These are phyloP conservation scores for Phytophthora ohioensis DNA, from an alignment of 352 stramenopile species.

Conservation along the genomic window DNA sequence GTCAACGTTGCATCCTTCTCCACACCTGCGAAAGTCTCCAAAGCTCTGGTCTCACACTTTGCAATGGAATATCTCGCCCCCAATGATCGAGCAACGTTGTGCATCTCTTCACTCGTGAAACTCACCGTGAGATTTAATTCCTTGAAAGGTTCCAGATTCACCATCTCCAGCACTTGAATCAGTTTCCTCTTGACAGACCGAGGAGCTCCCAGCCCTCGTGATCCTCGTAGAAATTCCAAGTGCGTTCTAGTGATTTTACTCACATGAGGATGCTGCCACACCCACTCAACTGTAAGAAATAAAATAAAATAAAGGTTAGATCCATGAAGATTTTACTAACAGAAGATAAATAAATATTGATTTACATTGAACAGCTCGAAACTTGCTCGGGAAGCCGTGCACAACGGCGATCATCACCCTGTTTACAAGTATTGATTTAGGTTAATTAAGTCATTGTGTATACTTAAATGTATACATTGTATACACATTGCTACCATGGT, in stretches of 20 bases:
- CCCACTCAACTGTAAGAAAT: conserved; percentile 64
- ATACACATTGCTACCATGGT: conserved; percentile 53
- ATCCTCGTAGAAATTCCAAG: conserved; percentile 43
- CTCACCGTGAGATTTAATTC: conserved; percentile 57
- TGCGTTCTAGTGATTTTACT: conserved; percentile 62
- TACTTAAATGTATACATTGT: not conserved
- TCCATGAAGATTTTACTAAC: not conserved
- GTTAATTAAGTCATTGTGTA: not conserved
- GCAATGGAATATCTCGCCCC: conserved; percentile 42
- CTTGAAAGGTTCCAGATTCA: conserved; percentile 64
- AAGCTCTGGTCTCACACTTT: conserved; percentile 44
- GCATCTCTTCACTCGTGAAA: conserved; percentile 58
- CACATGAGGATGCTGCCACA: conserved; percentile 77
- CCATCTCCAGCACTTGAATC: conserved; percentile 70
- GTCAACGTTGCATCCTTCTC: not conserved
- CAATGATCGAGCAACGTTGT: conserved; percentile 46
- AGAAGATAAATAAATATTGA: conserved; percentile 9
- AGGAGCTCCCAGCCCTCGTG: conserved; percentile 52
- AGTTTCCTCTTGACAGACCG: conserved; percentile 78
- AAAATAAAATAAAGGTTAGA: conserved; percentile 3
- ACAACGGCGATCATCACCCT: conserved; percentile 83
- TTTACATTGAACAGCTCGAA: conserved; percentile 79
- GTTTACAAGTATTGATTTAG: not conserved
- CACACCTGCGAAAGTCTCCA: conserved; percentile 29
- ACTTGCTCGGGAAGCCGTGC: conserved; percentile 82